Conservation (phyloP, 495 filamentous ascomycete genomes). For the Viridothelium virens region DNA sequence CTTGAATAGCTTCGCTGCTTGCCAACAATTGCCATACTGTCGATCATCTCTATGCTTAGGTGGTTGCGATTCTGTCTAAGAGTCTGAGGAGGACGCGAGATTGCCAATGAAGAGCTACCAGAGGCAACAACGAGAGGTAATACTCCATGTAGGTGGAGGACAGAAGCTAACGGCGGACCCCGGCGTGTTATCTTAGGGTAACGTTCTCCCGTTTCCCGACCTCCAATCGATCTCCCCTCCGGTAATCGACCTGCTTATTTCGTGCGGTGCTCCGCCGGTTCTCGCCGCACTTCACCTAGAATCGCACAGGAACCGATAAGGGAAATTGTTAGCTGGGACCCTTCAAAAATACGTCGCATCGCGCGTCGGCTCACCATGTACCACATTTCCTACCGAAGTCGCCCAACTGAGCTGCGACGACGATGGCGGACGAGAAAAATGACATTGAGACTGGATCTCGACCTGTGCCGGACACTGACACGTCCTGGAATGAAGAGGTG, state of each 20-base stretch:
- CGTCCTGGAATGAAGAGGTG: background rate
- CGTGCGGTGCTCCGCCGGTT: conserved; percentile 5
- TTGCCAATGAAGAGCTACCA: background rate
- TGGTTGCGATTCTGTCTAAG: no score
- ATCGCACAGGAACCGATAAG: background rate
- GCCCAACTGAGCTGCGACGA: background rate
- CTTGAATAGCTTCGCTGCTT: no score
- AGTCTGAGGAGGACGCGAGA: no score
- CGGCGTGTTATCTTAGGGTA: background rate
- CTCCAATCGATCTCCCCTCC: background rate
- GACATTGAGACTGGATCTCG: background rate
- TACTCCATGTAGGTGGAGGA: background rate
- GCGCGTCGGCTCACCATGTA: background rate
- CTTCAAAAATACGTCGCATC: conserved; percentile 1
- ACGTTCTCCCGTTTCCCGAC: background rate
- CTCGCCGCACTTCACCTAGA: background rate
- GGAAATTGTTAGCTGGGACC: no score
- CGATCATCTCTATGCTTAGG: no score
- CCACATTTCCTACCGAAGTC: background rate
- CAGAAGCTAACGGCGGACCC: background rate
- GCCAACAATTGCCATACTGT: no score
- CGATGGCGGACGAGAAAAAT: conserved; percentile 6
- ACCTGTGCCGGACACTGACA: background rate
- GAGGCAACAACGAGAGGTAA: background rate
- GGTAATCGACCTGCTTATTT: conserved; percentile 5